phyloP scores from a whole-genome alignment of 2,329 filamentous ascomycete species.

The Podosphaera fusca region DNA sequence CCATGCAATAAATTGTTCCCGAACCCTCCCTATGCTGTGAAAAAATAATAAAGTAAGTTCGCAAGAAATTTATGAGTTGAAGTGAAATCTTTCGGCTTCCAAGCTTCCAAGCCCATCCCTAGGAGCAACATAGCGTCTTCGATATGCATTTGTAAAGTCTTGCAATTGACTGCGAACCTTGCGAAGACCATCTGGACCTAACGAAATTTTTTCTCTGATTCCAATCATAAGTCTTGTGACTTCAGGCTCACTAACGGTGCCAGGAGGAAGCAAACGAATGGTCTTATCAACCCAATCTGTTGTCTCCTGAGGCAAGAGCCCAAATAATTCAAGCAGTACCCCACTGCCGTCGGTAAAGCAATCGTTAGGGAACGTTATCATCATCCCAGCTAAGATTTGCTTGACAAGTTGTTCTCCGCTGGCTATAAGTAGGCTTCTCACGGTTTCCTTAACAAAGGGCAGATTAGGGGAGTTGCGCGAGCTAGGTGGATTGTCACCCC shows the following conservation, averaged over 20 bases:
- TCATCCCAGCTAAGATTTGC: constrained; percentile 87
- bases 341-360: constrained; percentile 89
- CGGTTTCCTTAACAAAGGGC: constrained; percentile 48
- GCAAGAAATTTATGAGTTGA: constrained; percentile 20
- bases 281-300: constrained; percentile 66
- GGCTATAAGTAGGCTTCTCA: constrained; percentile 45
- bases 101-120: constrained; percentile 72
- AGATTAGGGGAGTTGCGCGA: constrained; percentile 33
- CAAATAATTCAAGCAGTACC: constrained; percentile 73
- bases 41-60: constrained; percentile 1
- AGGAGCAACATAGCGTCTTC: constrained; percentile 84
- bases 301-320: constrained; percentile 60
- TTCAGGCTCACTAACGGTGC: constrained; percentile 59
- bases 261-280: constrained; percentile 59
- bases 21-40: constrained; percentile 8
- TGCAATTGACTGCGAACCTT: constrained; percentile 72
- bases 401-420: constrained; percentile 66
- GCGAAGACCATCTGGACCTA: constrained; percentile 35
- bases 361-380: constrained; percentile 93
- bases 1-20: neutral
- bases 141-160: constrained; percentile 90
- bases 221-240: constrained; percentile 58
- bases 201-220: constrained; percentile 55
- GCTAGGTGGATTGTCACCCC: constrained; percentile 46
- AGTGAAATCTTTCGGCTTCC: constrained; percentile 72